A percentile compares a stretch with the other conserved stretches of the same genome.
These are phyloP conservation scores for Cairneyella variabilis DNA, from an alignment of 495 filamentous ascomycete species.

Conservation along the genomic window DNA sequence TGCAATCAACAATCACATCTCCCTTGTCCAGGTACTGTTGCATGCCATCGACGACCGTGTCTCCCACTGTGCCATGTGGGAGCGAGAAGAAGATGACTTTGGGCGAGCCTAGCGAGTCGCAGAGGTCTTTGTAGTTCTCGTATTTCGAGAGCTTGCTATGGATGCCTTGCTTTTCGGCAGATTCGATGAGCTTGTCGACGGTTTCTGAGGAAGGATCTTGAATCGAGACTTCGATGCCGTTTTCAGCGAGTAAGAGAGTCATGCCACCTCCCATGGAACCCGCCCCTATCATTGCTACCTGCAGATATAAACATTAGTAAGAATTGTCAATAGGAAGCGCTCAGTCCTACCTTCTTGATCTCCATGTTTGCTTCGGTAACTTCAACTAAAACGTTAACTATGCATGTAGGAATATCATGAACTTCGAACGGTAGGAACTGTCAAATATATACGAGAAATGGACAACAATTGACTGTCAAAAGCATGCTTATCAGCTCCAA, in stretches of 20 bases:
- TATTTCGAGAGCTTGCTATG: slow-evolving; percentile 32
- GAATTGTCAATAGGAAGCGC: neutral
- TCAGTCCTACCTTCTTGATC: slow-evolving; percentile 11
- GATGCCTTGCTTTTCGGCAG: slow-evolving; percentile 32
- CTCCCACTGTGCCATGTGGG: slow-evolving; percentile 65
- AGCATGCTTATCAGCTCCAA: no score
- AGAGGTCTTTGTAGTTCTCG: slow-evolving; percentile 30
- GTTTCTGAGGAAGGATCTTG: slow-evolving; percentile 51
- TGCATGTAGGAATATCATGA: no score
- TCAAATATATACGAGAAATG: no score
- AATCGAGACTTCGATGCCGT: slow-evolving; percentile 56
- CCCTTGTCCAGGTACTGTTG: slow-evolving; percentile 51
- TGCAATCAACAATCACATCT: slow-evolving; percentile 70
- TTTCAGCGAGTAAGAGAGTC: slow-evolving; percentile 60
- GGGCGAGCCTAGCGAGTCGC: slow-evolving; percentile 18
- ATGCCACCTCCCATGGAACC: slow-evolving; percentile 66
- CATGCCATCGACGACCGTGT: slow-evolving; percentile 58
- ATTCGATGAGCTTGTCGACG: slow-evolving; percentile 28
- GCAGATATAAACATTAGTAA: slow-evolving; percentile 23
- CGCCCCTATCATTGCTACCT: slow-evolving; percentile 60
- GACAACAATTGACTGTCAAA: no score
- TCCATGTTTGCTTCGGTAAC: neutral
- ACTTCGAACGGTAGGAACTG: no score
- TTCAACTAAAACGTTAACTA: no score
- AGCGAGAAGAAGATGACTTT: slow-evolving; percentile 62